These are phyloP conservation scores for Daedalea quercina DNA, from an alignment of 768 basidiomycete species.

Conservation along the genomic window DNA sequence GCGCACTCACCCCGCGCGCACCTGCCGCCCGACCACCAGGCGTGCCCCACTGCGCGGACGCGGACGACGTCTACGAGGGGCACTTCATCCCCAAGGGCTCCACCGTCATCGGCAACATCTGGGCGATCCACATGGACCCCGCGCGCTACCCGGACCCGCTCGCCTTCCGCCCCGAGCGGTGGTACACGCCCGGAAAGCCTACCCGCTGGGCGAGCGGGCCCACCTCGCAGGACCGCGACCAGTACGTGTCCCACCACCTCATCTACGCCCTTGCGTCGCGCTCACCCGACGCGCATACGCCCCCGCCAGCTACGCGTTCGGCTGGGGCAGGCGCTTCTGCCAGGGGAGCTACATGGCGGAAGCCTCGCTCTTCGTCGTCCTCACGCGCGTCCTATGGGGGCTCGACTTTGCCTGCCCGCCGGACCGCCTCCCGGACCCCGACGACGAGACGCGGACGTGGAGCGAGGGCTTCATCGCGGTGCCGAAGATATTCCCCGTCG, in stretches of 20 bases:
- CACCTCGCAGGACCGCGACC: conserved; percentile 1
- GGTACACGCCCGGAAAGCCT: background rate
- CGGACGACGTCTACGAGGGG: conserved; percentile 26
- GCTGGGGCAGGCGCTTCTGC: conserved; percentile 16
- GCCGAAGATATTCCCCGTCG: conserved; percentile 1
- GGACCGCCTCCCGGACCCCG: conserved; percentile 5
- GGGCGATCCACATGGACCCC: conserved; percentile 31
- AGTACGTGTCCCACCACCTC: background rate
- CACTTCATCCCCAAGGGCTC: conserved; percentile 27
- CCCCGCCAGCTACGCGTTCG: conserved; percentile 13
- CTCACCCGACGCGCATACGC: background rate
- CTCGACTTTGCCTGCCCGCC: conserved; percentile 16
- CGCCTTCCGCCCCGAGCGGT: conserved; percentile 36
- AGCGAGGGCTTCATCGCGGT: background rate
- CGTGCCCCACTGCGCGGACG: conserved; percentile 21
- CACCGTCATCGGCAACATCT: conserved; percentile 13
- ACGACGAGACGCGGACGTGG: conserved; percentile 3
- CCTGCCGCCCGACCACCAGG: conserved; percentile 12
- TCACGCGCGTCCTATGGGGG: conserved; percentile 18
- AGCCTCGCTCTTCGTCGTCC: conserved; percentile 17
- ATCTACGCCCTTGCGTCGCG: background rate
- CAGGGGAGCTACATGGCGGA: conserved; percentile 15
- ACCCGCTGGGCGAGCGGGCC: conserved; percentile 1
- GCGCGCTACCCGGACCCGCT: conserved; percentile 32
- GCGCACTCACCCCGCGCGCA: background rate